Base-by-base conservation (phyloP, 2,329 filamentous ascomycete genomes). In the Helotiales sp. region DNA sequence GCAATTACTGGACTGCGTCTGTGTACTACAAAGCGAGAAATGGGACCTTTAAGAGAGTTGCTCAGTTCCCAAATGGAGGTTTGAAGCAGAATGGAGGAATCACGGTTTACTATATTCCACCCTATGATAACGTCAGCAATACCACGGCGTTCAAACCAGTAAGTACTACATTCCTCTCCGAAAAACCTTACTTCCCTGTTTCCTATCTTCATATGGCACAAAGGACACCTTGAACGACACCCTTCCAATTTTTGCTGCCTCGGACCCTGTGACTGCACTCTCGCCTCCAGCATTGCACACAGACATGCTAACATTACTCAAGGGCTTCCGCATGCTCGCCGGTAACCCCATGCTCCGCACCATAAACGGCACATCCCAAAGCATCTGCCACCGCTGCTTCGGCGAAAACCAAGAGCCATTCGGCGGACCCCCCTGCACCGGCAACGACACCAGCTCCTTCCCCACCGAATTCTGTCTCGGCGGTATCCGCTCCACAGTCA, bases 371-470 rank as follows among this genome's bases (percentile, higher is more conserved):
- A 73, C 74, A 53, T 75, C 81, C 48, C 66, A 66, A 31, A 84
- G 82, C 25, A 77, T 86, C 46, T 80, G 75, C 52, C 84, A 80
- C 65, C 77, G 77, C 57, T 88, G 85, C 64, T 74, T 86, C 13
- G 75, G 75, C 57, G 72, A 73, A 38, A 68, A 64, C 58, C 48
- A 68, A 55, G 66, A 22, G 17, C 54, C 54, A 1, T 55, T 55
- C 24, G 54, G 54, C 15, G 54, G 54, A 8, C 44, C 54, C 68
- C 58, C 70, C 42, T 75, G 74, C 55, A 72, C 69, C 44, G 69
- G 70, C 15, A 71, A 73, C 31, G 78, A 84, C 54, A 79, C 75
- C 2, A 73, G 73, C 13, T 71, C 73, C 10, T 76, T 88, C 30
- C 84, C 83, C 1, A 75, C 76, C 61, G 75, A 76, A 57, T 79